Percentiles rank a stretch among this genome's conserved stretches.
These are phyloP conservation scores for Fusarium tanahbumbuense DNA, from an alignment of 2,329 filamentous ascomycete genomes.

Conservation along the genomic window DNA sequence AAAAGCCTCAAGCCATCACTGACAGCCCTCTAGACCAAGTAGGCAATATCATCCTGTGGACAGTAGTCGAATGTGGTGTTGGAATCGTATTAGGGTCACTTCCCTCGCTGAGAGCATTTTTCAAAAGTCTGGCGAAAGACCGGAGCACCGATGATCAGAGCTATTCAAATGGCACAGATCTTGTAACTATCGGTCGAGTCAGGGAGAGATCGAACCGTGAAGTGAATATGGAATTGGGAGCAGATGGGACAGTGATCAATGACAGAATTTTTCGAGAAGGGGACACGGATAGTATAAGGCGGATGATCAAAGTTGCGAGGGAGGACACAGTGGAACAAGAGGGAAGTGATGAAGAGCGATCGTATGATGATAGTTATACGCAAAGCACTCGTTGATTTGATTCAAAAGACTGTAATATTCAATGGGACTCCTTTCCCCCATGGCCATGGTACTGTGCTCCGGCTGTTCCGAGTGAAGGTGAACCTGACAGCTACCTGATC, in stretches of 20 bases:
- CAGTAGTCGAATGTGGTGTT: constrained; percentile 13
- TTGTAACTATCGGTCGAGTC: not conserved
- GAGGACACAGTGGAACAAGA: not conserved
- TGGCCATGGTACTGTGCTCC: not conserved
- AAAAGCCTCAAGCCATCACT: too few relatives aligned
- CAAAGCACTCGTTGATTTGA: not conserved
- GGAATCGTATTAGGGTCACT: constrained; percentile 2
- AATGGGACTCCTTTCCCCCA: too few relatives aligned
- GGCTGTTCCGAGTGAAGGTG: not conserved
- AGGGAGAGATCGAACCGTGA: not conserved
- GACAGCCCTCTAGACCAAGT: not conserved
- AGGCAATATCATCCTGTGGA: constrained; percentile 16
- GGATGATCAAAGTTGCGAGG: not conserved
- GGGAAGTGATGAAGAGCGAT: not conserved
- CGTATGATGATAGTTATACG: not conserved
- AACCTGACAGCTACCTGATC: not conserved
- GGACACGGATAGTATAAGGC: not conserved
- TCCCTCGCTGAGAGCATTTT: constrained; percentile 1
- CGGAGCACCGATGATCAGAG: not conserved
- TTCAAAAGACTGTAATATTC: too few relatives aligned
- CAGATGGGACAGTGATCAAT: not conserved
- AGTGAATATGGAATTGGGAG: not conserved
- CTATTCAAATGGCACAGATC: not conserved
- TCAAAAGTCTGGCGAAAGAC: constrained; percentile 9
- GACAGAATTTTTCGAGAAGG: not conserved